These are phyloP conservation scores for Cladosporium sp. DNA, from an alignment of 2,329 filamentous ascomycete species.

Conservation along the genomic window DNA sequence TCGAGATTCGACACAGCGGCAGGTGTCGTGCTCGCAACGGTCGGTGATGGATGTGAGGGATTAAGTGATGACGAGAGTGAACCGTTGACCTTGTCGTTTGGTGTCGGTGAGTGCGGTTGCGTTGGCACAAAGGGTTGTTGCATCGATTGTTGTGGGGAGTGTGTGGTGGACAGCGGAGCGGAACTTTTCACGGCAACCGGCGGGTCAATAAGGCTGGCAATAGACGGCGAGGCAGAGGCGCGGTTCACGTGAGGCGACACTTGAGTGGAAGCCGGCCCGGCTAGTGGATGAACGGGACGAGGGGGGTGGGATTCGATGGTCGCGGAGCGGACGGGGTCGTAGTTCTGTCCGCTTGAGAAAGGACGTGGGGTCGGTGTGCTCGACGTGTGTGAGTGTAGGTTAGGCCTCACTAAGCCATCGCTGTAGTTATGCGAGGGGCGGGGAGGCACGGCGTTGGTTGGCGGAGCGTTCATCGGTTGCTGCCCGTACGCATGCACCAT, in stretches of 20 bases:
- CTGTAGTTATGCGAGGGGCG: constrained; percentile 29
- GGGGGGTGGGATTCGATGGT: constrained; percentile 36
- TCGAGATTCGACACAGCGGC: constrained; percentile 16
- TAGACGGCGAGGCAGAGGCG: constrained; percentile 85
- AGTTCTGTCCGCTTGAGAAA: constrained; percentile 70
- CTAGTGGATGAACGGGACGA: constrained; percentile 16
- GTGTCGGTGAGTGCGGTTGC: constrained; percentile 7
- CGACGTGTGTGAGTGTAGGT: constrained; percentile 20
- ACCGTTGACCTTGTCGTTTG: not conserved
- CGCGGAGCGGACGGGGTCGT: constrained; percentile 72
- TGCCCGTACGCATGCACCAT: constrained; percentile 23
- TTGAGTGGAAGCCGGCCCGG: constrained; percentile 28
- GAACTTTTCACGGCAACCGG: constrained; percentile 37
- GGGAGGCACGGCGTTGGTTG: constrained; percentile 14
- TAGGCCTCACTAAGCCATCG: constrained; percentile 1
- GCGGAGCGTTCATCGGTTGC: constrained; percentile 4
- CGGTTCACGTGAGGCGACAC: constrained; percentile 50
- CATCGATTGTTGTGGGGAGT: constrained; percentile 18
- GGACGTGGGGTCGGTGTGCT: constrained; percentile 37
- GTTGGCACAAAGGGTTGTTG: constrained; percentile 18
- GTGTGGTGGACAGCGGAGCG: constrained; percentile 22
- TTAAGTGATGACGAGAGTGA: not conserved
- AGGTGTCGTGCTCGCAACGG: constrained; percentile 11
- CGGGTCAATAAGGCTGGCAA: constrained; percentile 81
- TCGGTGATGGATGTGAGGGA: constrained; percentile 13